phyloP scores from a whole-genome alignment of 805 yeast genomes.

The Monosporozyma siamensis region DNA sequence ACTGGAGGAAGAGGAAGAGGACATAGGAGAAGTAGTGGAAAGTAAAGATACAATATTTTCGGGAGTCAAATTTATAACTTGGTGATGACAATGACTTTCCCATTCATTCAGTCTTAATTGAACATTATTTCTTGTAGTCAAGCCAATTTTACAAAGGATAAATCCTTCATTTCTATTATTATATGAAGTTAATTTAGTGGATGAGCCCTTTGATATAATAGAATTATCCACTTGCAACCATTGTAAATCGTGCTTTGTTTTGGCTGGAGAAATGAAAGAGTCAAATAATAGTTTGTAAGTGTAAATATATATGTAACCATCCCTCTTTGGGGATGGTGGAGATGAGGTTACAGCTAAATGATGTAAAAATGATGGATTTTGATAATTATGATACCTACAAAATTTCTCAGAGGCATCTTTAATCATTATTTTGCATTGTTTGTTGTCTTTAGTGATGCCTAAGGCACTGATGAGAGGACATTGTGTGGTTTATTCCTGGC shows the following conservation, averaged over 20 bases:
- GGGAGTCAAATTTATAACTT: constrained; percentile 22
- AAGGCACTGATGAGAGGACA: constrained; percentile 12
- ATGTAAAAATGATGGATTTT: constrained; percentile 3
- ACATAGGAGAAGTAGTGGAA: not conserved
- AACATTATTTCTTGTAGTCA: constrained; percentile 23
- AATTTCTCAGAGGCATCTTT: constrained; percentile 4
- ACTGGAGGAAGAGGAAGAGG: not conserved
- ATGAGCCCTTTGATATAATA: constrained; percentile 3
- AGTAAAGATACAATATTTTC: no score
- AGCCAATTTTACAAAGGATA: constrained; percentile 26
- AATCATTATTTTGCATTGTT: constrained; percentile 14
- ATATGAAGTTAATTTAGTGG: not conserved
- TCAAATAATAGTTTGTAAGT: constrained; percentile 20
- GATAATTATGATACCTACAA: constrained; percentile 19
- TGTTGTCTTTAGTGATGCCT: constrained; percentile 20
- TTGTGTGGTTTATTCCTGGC: not conserved
- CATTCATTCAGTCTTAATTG: constrained; percentile 22
- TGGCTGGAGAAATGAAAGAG: constrained; percentile 6
- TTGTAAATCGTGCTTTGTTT: constrained; percentile 1
- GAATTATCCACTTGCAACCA: constrained; percentile 22
- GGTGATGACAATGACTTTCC: constrained; percentile 22
- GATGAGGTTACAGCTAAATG: not conserved
- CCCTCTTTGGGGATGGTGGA: not conserved
- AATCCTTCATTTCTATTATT: constrained; percentile 6
- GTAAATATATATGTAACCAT: constrained; percentile 24